Evolutionary conservation across 345 rosid species (phyloP), one percentile per base, ranked within the genome.

Genomic region (Triadica sebifera): DNA sequence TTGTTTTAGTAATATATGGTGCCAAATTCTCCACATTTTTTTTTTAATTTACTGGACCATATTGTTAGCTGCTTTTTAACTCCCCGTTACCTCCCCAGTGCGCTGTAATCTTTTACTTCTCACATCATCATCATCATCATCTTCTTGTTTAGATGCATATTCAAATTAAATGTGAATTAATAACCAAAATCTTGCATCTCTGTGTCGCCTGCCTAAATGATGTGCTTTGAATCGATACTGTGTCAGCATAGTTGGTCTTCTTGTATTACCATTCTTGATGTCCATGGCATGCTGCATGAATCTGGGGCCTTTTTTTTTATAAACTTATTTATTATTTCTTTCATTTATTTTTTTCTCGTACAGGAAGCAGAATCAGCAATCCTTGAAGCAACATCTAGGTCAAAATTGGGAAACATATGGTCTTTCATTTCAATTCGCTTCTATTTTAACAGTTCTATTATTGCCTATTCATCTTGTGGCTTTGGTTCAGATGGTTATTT

Each of bases 341-440:
- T 29, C 34, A 1, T 12, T 37, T 69, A 19, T 70, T 72, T n/a
- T n/a, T n/a, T 46, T 56, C 9, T 50, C 15, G 16, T 82, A 80
- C 83, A 93, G 99, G 99, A 95, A 81, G 89, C 90, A 76, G 97
- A 93, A 85, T 84, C 89, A 74, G 94, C 99, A 74, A 91, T 92
- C 45, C 86, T 95, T 79, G 99, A 93, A 81, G 97, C 97, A 74
- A 85, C 82, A 62, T 84, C 91, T 41, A 89, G 89, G 86, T 91
- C 97, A 62, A 95, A 88, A 88, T 80, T 71, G 75, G 96, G 91
- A 87, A 93, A 81, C 86, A 98, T 95, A 91, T 73, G 93, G 62
- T 69, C 76, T 84, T 60, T 46, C 61, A 52, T 78, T 80, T 78
- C 59, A 38, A 15, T 67, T 47, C 64, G 52, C 53, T 24, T 65